Evolutionary conservation across 257 asterid species (phyloP), one percentile per base, ranked within the genome.

Genomic region (Plectranthus barbatus): DNA sequence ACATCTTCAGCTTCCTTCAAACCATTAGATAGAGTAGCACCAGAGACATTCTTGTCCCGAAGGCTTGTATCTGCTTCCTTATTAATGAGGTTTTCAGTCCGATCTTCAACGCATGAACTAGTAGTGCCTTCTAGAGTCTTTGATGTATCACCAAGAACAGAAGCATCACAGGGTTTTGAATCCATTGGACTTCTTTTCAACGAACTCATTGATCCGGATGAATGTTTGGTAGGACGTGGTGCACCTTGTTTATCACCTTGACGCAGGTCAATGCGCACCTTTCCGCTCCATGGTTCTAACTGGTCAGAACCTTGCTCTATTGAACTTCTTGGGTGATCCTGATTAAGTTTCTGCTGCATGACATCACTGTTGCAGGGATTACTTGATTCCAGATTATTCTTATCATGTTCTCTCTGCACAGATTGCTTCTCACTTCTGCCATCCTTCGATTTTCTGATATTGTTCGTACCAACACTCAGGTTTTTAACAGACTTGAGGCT

Each of bases 1-100:
- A 66, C 77, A 71, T 45, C 72, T 79, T 82, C 89, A 62, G 96
- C 97, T 83, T 82, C 85, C 71, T 73, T 80, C 71, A 82, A 63
- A 36, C 73, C 71, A 60, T 52, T 44, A 47, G 84, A 73, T 62
- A 79, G 77, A 67, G 71, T 50, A 63, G 64, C 77, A 67, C 67
- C 46, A 51, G 82, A 64, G 61, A 57, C 48, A 64, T 83, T 86
- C 72, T 73, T 68, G 67, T 75, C 75, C 45, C 62, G 70, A 44
- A 53, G 67, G 69, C 70, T 76, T 61, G 77, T 73, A 45, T 72
- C 77, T 57, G 74, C 69, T 33, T 62, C 79, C 73, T 68, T 65
- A 62, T 60, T 72, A 57, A 20, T 44, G 67, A 34, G 34, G 46
- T 63, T 60, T 62, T 57, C 62, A 56, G 71, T 64, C 68, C 49